Conservation (phyloP, 495 filamentous ascomycete genomes). For the Xylaria palmicola region DNA sequence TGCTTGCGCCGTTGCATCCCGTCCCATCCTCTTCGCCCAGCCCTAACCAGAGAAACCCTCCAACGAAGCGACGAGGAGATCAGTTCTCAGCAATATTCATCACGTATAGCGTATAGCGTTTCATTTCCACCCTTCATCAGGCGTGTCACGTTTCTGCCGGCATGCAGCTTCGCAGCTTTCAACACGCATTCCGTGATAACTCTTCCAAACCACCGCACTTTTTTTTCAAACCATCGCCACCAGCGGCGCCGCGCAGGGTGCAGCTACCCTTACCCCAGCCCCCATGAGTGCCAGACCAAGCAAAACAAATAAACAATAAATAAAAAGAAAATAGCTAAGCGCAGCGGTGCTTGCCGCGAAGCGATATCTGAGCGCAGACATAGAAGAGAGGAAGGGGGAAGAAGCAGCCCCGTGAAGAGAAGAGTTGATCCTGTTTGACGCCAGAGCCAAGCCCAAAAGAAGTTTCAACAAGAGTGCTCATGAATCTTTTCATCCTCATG, state of each 20-base stretch:
- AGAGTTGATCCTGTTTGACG: constrained; percentile 9
- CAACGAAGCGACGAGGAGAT: not conserved
- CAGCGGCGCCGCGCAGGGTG: not conserved
- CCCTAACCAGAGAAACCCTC: constrained; percentile 1
- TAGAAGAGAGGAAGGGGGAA: no score
- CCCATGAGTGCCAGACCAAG: not conserved
- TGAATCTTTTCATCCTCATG: not conserved
- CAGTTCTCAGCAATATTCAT: not conserved
- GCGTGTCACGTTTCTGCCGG: not conserved
- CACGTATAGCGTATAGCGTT: not conserved
- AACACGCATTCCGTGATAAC: not conserved
- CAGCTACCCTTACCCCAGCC: not conserved
- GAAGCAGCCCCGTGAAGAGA: not conserved
- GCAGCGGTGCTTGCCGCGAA: not conserved
- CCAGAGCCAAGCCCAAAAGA: constrained; percentile 1
- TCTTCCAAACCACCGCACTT: no score
- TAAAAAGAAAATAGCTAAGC: not conserved
- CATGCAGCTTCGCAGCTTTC: not conserved
- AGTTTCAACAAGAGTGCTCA: constrained; percentile 2
- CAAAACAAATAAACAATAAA: not conserved
- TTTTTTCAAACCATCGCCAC: not conserved
- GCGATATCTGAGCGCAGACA: not conserved
- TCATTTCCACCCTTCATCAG: not conserved
- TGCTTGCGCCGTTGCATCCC: constrained; percentile 10
- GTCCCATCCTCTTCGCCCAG: constrained; percentile 2